Evolutionary conservation across 2,329 filamentous ascomycete genomes (phyloP).

Genomic region (Colletotrichum neosansevieriae): DNA sequence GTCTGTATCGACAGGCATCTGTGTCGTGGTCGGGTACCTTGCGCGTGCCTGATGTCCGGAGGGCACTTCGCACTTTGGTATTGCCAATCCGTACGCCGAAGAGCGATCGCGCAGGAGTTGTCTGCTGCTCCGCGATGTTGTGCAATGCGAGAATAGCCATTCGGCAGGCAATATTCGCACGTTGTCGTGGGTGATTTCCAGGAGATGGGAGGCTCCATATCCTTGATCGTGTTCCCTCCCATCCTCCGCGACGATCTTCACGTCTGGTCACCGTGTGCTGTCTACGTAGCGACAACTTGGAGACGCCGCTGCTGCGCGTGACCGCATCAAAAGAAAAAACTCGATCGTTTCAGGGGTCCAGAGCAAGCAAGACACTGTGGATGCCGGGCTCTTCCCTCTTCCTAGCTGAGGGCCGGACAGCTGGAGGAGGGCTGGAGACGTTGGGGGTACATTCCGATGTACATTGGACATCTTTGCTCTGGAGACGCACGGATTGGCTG

Average conservation of each 20-base stretch:
- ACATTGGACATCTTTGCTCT: constrained; percentile 3
- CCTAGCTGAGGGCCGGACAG: constrained; percentile 27
- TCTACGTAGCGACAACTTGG: not conserved
- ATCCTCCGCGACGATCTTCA: constrained; percentile 12
- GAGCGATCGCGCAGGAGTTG: not conserved
- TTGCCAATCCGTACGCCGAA: not conserved
- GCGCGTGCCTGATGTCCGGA: constrained; percentile 10
- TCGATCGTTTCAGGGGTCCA: constrained; percentile 40
- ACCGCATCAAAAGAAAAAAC: constrained; percentile 32
- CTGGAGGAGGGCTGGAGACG: constrained; percentile 31
- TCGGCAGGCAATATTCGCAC: not conserved
- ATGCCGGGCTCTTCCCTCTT: constrained; percentile 36
- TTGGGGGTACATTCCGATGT: constrained; percentile 29
- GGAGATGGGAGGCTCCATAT: constrained; percentile 7
- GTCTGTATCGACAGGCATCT: constrained; percentile 15
- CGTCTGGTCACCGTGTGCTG: constrained; percentile 16
- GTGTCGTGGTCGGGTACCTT: constrained; percentile 12
- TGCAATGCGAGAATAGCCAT: constrained; percentile 16
- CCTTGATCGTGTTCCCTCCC: constrained; percentile 7
- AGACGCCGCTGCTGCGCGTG: constrained; percentile 10
- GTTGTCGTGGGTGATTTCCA: constrained; percentile 8
- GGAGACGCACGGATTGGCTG: constrained; percentile 33
- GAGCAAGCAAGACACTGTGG: constrained; percentile 37
- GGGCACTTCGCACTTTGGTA: not conserved
- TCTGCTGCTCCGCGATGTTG: constrained; percentile 19